phyloP scores from a whole-genome alignment of 1,284 basidiomycete genomes.

The Austroboletus sp. region DNA sequence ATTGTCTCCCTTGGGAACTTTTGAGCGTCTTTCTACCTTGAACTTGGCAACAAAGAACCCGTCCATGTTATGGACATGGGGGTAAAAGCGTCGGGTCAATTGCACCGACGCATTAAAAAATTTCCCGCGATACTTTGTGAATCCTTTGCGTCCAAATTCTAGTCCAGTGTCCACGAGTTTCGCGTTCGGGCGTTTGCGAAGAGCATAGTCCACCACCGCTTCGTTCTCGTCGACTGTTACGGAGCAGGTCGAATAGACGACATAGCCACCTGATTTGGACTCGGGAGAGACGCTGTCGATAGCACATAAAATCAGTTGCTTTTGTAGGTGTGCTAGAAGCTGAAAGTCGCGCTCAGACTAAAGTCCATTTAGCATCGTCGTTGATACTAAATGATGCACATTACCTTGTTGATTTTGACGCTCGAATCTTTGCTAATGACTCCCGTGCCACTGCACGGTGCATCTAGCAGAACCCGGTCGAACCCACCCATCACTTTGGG shows the following conservation, averaged over 20 bases:
- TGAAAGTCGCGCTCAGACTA: slow-evolving; percentile 93
- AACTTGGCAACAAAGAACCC: slow-evolving; percentile 99
- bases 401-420: slow-evolving; percentile 96
- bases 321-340: slow-evolving; percentile 92
- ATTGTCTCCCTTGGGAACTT: slow-evolving; percentile 38
- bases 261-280: slow-evolving; percentile 86
- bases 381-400: slow-evolving; percentile 6
- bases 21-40: slow-evolving; percentile 78
- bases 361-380: slow-evolving; percentile 1
- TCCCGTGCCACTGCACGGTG: slow-evolving; percentile 96
- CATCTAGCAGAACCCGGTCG: slow-evolving; percentile 92
- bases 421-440: slow-evolving; percentile 97
- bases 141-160: slow-evolving; percentile 90
- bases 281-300: slow-evolving; percentile 91
- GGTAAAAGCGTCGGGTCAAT: slow-evolving; percentile 84
- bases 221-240: slow-evolving; percentile 99
- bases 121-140: slow-evolving; percentile 86
- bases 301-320: slow-evolving; percentile 95
- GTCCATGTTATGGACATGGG: slow-evolving; percentile 92
- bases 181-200: slow-evolving; percentile 92
- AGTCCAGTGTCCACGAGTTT: slow-evolving; percentile 91
- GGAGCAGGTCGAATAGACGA: slow-evolving; percentile 98
- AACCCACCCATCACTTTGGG: slow-evolving; percentile 99
- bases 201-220: slow-evolving; percentile 95
- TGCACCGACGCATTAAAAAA: slow-evolving; percentile 74